These are phyloP conservation scores for Candida sanyaensis DNA, from an alignment of 1,139 yeast genomes.

Conservation along the genomic window DNA sequence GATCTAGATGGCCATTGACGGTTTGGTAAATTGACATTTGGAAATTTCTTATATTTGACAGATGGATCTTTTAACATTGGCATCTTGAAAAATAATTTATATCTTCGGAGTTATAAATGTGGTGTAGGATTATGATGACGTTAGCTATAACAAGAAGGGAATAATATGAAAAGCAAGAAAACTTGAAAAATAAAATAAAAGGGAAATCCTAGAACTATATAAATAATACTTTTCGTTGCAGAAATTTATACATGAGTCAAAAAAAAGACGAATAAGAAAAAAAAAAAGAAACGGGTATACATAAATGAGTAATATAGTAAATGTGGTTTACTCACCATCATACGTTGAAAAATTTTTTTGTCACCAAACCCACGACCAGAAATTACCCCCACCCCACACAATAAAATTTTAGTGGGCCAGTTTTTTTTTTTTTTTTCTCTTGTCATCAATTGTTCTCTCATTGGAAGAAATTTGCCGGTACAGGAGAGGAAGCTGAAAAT, in stretches of 20 bases:
- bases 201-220: neutral
- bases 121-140: neutral
- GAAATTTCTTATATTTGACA: conserved; percentile 39
- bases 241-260: neutral
- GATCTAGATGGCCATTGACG: conserved; percentile 46
- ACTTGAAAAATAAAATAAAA: neutral
- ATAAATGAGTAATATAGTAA: neutral
- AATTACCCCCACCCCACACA: neutral
- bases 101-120: neutral
- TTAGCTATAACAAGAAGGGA: too few species aligned
- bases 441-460: neutral
- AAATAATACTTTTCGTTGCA: neutral
- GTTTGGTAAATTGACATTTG: conserved; percentile 38
- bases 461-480: neutral
- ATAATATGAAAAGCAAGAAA: too few species aligned
- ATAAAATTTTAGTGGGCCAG: too few species aligned
- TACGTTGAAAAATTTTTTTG: neutral
- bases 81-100: neutral
- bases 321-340: neutral
- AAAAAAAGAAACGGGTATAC: neutral
- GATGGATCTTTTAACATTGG: conserved; percentile 46
- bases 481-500: neutral
- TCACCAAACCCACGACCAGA: too few species aligned
- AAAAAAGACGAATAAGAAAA: neutral
- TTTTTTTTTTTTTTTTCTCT: neutral